These are phyloP conservation scores for rapeseed (Brassica napus) DNA, from an alignment of 345 rosid genomes.

Conservation along the genomic window Da-Ae NC_063452.1:57641501-57642000, in stretches of 20 bases:
- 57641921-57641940: neutral
- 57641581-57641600: neutral
- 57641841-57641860: neutral
- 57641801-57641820: slow-evolving; percentile 69
- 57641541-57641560: neutral
- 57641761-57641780: slow-evolving; percentile 86
- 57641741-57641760: slow-evolving; percentile 41
- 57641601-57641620: too few relatives aligned
- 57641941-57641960: neutral
- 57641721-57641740: slow-evolving; percentile 79
- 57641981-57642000: neutral
- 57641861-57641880: neutral
- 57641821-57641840: slow-evolving; percentile 47
- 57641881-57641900: neutral
- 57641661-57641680: slow-evolving; percentile 60
- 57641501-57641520: neutral
- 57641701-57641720: slow-evolving; percentile 84
- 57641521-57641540: neutral
- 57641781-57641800: slow-evolving; percentile 68
- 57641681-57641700: slow-evolving; percentile 81
- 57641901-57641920: too few relatives aligned
- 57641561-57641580: neutral
- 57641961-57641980: neutral
- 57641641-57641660: neutral
- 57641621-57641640: too few relatives aligned